Conservation (phyloP, 257 asterid species). For the Solanum pinnatisectum region DNA sequence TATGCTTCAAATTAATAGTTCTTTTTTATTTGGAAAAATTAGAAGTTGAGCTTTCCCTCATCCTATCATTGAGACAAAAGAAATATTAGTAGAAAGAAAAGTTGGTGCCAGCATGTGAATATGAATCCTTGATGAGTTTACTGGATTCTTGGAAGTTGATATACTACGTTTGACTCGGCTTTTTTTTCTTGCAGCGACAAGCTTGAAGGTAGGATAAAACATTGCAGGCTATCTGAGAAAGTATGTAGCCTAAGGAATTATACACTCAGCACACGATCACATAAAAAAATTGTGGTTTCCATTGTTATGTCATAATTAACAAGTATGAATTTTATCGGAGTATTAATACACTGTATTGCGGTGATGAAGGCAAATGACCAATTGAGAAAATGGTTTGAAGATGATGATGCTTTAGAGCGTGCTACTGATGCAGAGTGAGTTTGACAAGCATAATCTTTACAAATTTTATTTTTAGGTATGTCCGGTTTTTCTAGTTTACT, state of each 20-base stretch:
- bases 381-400: slow-evolving; percentile 59
- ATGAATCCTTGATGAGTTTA: not conserved
- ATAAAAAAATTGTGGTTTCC: not conserved
- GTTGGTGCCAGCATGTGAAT: not conserved
- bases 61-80: not conserved
- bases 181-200: slow-evolving; percentile 43
- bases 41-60: not conserved
- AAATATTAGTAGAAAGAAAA: not conserved
- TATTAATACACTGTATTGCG: not conserved
- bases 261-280: not conserved
- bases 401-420: slow-evolving; percentile 87
- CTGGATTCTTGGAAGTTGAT: not conserved
- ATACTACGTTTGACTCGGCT: not conserved
- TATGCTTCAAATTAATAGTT: not conserved
- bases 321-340: slow-evolving; percentile 1
- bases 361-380: slow-evolving; percentile 63
- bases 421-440: slow-evolving; percentile 84
- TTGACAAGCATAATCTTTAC: not conserved
- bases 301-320: not conserved
- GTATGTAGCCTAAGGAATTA: slow-evolving; percentile 29
- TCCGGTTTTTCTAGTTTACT: not conserved
- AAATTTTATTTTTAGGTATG: not conserved
- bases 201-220: slow-evolving; percentile 78
- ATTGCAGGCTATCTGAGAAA: slow-evolving; percentile 83
- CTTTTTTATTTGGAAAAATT: not conserved